phyloP scores from a whole-genome alignment of 169 alveolate genomes.

The Plasmodium gallinaceum region DNA sequence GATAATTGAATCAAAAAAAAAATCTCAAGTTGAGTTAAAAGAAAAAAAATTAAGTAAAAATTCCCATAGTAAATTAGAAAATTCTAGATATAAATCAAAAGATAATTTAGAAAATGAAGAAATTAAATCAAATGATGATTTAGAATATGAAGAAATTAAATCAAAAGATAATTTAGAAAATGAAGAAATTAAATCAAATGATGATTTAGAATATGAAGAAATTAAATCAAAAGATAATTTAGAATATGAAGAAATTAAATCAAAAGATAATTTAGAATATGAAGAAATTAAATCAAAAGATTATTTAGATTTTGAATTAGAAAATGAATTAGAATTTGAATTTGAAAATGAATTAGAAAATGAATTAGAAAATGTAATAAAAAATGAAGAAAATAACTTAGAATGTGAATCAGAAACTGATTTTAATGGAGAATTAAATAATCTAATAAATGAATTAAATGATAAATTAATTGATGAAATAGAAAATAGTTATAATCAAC shows the following conservation, averaged over 20 bases:
- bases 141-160: constrained; percentile 12
- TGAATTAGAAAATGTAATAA: constrained; percentile 33
- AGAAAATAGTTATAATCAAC: not conserved
- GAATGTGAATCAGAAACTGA: constrained; percentile 10
- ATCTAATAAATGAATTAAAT: not conserved
- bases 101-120: constrained; percentile 9
- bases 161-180: not conserved
- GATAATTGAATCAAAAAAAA: no score
- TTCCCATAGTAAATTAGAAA: no score
- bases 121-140: constrained; percentile 1
- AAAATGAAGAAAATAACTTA: constrained; percentile 20
- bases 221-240: not conserved
- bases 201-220: constrained; percentile 7
- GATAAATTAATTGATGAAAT: not conserved
- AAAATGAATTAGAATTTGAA: constrained; percentile 7
- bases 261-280: constrained; percentile 4
- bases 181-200: constrained; percentile 22
- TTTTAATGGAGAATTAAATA: not conserved
- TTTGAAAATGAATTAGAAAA: constrained; percentile 23
- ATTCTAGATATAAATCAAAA: no score
- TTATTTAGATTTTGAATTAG: constrained; percentile 2
- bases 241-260: constrained; percentile 18
- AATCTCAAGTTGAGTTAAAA: no score
- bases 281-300: not conserved
- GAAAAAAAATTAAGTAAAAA: no score